Conservation (phyloP, 768 basidiomycete genomes). For the Mycena albidolilacea region DNA sequence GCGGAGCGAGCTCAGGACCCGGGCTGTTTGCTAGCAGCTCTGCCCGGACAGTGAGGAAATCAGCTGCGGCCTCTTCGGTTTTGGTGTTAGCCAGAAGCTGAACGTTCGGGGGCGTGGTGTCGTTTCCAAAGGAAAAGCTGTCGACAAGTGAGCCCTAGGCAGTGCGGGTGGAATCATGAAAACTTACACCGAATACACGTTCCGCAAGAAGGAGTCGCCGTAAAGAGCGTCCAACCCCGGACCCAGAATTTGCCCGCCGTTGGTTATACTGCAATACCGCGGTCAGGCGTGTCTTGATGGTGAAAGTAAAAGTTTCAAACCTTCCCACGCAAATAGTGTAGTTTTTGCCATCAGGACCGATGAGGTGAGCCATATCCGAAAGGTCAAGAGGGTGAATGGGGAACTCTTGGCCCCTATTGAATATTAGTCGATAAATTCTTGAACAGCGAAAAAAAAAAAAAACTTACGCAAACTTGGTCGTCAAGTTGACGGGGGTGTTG, state of each 20-base stretch:
- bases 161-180: not conserved
- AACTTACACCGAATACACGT: constrained; percentile 60
- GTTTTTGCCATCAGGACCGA: constrained; percentile 45
- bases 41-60: constrained; percentile 48
- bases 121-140: constrained; percentile 62
- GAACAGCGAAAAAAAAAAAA: constrained; percentile 38
- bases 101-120: constrained; percentile 52
- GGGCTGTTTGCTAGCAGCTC: constrained; percentile 45
- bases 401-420: constrained; percentile 48
- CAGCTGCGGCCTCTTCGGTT: constrained; percentile 49
- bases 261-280: constrained; percentile 35
- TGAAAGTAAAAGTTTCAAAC: too few species aligned
- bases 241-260: constrained; percentile 43
- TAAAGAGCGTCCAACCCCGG: constrained; percentile 56
- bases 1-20: constrained; percentile 46
- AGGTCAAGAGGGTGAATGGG: constrained; percentile 64
- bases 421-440: not conserved
- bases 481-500: constrained; percentile 50
- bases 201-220: constrained; percentile 62
- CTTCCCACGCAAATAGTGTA: constrained; percentile 56
- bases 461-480: constrained; percentile 57
- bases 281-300: too few species aligned
- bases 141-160: not conserved
- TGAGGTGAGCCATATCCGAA: constrained; percentile 47
- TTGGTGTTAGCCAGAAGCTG: constrained; percentile 57